Percentiles rank a stretch among this genome's conserved stretches.
Conservation (phyloP, 768 basidiomycete species). For the Xerocomellus intermedius region DNA sequence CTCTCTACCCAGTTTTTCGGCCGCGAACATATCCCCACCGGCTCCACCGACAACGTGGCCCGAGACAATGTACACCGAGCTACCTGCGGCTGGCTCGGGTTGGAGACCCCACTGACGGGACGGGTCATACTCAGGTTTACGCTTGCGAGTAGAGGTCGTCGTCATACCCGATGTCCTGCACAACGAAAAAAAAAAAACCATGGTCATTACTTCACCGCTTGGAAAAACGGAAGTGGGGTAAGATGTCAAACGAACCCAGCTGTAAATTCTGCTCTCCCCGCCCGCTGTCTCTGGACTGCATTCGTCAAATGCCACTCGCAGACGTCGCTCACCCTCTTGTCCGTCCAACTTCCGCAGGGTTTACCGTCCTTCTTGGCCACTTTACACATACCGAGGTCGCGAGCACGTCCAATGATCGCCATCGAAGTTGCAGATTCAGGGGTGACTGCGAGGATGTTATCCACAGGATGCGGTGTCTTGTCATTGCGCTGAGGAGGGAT, state of each 20-base stretch:
- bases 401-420: conserved; percentile 79
- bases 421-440: conserved; percentile 81
- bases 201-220: not conserved
- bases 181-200: not conserved
- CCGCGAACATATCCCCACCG: conserved; percentile 44
- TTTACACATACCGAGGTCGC: conserved; percentile 83
- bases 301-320: conserved; percentile 92
- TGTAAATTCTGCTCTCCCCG: conserved; percentile 83
- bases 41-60: conserved; percentile 69
- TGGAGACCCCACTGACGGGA: conserved; percentile 73
- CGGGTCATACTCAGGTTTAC: conserved; percentile 62
- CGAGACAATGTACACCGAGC: conserved; percentile 75
- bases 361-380: conserved; percentile 79
- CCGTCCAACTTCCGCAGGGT: conserved; percentile 84
- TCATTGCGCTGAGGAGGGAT: conserved; percentile 24
- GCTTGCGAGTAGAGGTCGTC: conserved; percentile 41
- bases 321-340: conserved; percentile 79
- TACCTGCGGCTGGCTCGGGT: conserved; percentile 42
- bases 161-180: conserved; percentile 75
- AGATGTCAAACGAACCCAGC: conserved; percentile 53
- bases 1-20: conserved; percentile 76
- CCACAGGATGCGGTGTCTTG: conserved; percentile 69
- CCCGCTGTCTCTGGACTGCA: conserved; percentile 72
- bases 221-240: not conserved
- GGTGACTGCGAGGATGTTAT: conserved; percentile 83